phyloP scores from a whole-genome alignment of 345 rosid genomes.

The Anacardium occidentale region DNA sequence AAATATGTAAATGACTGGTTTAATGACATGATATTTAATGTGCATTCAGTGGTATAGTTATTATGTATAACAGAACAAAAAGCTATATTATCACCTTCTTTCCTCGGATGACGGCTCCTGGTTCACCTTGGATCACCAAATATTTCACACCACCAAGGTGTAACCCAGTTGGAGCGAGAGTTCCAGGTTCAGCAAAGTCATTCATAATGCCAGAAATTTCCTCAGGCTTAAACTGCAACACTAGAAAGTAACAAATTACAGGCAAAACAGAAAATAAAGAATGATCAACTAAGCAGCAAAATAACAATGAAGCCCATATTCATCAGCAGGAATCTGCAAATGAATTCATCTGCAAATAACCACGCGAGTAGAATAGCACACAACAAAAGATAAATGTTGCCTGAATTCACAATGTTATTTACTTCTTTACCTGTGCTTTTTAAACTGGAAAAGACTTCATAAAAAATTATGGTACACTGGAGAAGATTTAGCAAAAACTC shows the following conservation, averaged over 20 bases:
- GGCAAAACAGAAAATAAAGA: not conserved
- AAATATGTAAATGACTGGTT: not conserved
- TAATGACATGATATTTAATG: not conserved
- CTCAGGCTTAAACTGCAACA: constrained; percentile 28
- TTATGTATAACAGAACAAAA: not conserved
- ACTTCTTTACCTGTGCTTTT: not conserved
- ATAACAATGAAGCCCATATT: not conserved
- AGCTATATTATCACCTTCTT: constrained; percentile 33
- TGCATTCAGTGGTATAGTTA: not conserved
- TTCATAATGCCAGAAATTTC: constrained; percentile 35
- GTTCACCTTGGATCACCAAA: constrained; percentile 53
- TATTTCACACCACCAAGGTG: constrained; percentile 46
- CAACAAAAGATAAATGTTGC: not conserved
- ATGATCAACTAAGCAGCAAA: not conserved
- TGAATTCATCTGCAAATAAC: not conserved
- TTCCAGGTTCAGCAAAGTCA: constrained; percentile 45
- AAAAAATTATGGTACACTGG: too few species aligned
- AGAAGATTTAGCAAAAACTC: not conserved
- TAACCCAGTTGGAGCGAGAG: constrained; percentile 46
- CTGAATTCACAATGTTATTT: not conserved
- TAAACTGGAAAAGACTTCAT: not conserved
- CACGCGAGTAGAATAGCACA: too few species aligned
- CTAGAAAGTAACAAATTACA: not conserved
- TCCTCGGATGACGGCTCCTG: constrained; percentile 46
- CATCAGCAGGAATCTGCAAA: not conserved